phyloP scores from a whole-genome alignment of 768 basidiomycete species.

The Tylopilus rubrobrunneus region DNA sequence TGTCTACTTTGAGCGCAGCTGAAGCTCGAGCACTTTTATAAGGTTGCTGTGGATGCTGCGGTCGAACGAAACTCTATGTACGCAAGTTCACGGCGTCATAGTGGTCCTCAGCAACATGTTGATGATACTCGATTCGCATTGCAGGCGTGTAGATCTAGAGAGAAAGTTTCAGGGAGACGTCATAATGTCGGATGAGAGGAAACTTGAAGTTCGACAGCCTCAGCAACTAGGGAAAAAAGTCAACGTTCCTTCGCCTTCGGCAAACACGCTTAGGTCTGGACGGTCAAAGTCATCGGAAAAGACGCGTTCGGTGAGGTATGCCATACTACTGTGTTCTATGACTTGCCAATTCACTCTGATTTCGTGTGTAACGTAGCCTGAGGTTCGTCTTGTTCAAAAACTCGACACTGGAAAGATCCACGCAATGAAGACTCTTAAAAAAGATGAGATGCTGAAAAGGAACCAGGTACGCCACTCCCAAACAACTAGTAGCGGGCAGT shows the following conservation, averaged over 20 bases:
- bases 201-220: slow-evolving; percentile 79
- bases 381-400: slow-evolving; percentile 94
- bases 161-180: slow-evolving; percentile 68
- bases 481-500: not conserved
- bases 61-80: slow-evolving; percentile 92
- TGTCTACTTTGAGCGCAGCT: slow-evolving; percentile 92
- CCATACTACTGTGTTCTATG: not conserved
- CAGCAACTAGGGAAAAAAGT: slow-evolving; percentile 82
- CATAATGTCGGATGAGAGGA: slow-evolving; percentile 77
- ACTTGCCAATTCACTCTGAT: not conserved
- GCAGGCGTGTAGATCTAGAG: slow-evolving; percentile 89
- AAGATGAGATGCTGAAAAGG: slow-evolving; percentile 99
- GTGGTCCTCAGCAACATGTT: not conserved
- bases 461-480: slow-evolving; percentile 67
- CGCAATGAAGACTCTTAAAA: slow-evolving; percentile 97
- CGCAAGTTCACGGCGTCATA: slow-evolving; percentile 1
- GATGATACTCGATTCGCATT: slow-evolving; percentile 2
- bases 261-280: slow-evolving; percentile 90
- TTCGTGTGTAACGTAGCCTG: not conserved
- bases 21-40: slow-evolving; percentile 96
- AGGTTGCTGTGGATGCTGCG: slow-evolving; percentile 92
- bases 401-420: slow-evolving; percentile 96
- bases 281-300: slow-evolving; percentile 98
- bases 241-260: slow-evolving; percentile 80
- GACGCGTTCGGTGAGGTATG: slow-evolving; percentile 96